Percentiles rank a stretch among this genome's conserved stretches.
Conservation (phyloP, 148 eudicot genomes). For the Salicornia ramosissima region DNA sequence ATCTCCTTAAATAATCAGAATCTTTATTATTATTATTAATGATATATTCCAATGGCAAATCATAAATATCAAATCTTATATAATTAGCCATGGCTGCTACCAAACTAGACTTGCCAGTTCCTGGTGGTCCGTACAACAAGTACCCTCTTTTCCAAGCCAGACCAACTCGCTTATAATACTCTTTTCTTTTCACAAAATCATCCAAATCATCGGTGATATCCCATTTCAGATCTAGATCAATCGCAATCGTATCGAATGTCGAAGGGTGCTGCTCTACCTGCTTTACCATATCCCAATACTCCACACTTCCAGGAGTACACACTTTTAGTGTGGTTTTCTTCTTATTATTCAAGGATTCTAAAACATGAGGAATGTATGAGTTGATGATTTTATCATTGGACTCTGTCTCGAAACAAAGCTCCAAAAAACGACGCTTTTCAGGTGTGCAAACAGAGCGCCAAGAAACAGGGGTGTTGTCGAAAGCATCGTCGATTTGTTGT, state of each 20-base stretch:
- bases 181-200: slow-evolving; percentile 33
- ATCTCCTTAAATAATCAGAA: slow-evolving; percentile 34
- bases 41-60: slow-evolving; percentile 35
- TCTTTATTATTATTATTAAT: too few species aligned
- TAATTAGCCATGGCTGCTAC: slow-evolving; percentile 61
- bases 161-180: slow-evolving; percentile 42
- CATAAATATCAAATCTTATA: slow-evolving; percentile 50
- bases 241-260: slow-evolving; percentile 44
- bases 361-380: slow-evolving; percentile 33
- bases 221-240: slow-evolving; percentile 34
- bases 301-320: slow-evolving; percentile 24
- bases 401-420: slow-evolving; percentile 39
- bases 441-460: slow-evolving; percentile 36
- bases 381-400: slow-evolving; percentile 26
- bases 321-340: slow-evolving; percentile 36
- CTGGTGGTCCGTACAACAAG: slow-evolving; percentile 59
- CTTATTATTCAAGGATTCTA: slow-evolving; percentile 24
- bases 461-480: slow-evolving; percentile 19
- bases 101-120: slow-evolving; percentile 61
- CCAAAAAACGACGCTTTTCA: slow-evolving; percentile 31
- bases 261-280: slow-evolving; percentile 51
- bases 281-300: slow-evolving; percentile 23
- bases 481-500: slow-evolving; percentile 31
- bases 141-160: slow-evolving; percentile 64
- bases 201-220: slow-evolving; percentile 39